These are phyloP conservation scores for Orychophragmus violaceus DNA, from an alignment of 345 rosid species.

Conservation along the genomic window DNA sequence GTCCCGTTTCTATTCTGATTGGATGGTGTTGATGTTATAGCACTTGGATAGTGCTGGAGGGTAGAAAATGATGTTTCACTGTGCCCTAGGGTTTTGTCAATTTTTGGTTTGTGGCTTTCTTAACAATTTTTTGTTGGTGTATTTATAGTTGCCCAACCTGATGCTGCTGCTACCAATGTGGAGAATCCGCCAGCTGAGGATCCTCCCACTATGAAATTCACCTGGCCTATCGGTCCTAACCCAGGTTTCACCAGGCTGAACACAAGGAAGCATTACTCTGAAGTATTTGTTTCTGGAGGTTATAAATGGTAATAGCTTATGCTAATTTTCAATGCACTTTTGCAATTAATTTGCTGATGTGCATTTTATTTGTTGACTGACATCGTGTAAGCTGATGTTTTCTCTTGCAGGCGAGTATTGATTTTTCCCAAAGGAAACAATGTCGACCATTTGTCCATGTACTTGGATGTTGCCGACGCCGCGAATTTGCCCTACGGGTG, in stretches of 20 bases:
- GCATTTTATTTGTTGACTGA: constrained; percentile 4
- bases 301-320: constrained; percentile 60
- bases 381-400: constrained; percentile 8
- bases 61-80: constrained; percentile 11
- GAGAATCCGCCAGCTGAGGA: constrained; percentile 74
- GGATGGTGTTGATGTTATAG: not conserved
- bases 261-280: not conserved
- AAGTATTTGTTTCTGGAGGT: constrained; percentile 33
- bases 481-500: constrained; percentile 71
- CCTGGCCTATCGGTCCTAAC: constrained; percentile 78
- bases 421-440: constrained; percentile 93
- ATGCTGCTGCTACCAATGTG: constrained; percentile 43
- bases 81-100: constrained; percentile 29
- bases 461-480: constrained; percentile 88
- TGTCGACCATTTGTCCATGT: constrained; percentile 94
- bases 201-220: constrained; percentile 65
- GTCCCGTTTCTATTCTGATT: not conserved
- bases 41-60: constrained; percentile 11
- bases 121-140: constrained; percentile 7
- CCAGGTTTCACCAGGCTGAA: constrained; percentile 66
- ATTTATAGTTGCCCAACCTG: constrained; percentile 48
- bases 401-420: constrained; percentile 60
- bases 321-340: not conserved
- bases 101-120: constrained; percentile 5
- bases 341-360: not conserved